A percentile compares a stretch with the other conserved stretches of the same genome.
phyloP scores from a whole-genome alignment of 106 monocot genomes.

The Dioscorea zingiberensis region DNA sequence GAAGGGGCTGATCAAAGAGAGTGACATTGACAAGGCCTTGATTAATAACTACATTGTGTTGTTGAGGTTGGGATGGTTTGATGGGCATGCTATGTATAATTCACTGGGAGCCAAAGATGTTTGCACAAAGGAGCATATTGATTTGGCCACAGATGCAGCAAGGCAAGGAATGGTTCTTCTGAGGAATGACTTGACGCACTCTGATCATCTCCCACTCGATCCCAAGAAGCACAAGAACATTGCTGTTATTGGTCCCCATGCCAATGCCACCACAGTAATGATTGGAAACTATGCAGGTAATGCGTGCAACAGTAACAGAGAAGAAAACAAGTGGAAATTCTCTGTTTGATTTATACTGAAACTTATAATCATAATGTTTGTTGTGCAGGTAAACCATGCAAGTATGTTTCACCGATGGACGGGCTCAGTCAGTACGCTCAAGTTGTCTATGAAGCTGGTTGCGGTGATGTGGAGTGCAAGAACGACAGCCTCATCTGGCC shows the following conservation, averaged over 20 bases:
- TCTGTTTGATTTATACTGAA: neutral
- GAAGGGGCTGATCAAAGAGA: conserved; percentile 30
- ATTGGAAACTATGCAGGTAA: conserved; percentile 44
- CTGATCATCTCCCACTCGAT: neutral
- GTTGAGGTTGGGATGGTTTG: conserved; percentile 52
- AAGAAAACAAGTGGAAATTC: neutral
- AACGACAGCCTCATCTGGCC: neutral
- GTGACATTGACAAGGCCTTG: conserved; percentile 45
- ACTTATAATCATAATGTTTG: neutral
- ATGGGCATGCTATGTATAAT: conserved; percentile 14
- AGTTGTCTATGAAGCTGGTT: conserved; percentile 2
- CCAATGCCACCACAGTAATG: conserved; percentile 19
- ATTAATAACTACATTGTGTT: conserved; percentile 25
- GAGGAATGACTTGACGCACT: conserved; percentile 9
- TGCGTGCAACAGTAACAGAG: neutral
- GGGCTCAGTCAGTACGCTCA: conserved; percentile 1
- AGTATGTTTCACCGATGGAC: neutral
- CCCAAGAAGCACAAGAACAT: neutral
- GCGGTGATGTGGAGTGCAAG: neutral
- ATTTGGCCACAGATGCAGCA: conserved; percentile 24
- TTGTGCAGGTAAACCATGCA: conserved; percentile 25
- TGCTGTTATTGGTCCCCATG: conserved; percentile 33
- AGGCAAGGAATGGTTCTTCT: conserved; percentile 36
- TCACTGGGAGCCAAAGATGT: conserved; percentile 14
- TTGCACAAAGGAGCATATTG: conserved; percentile 10